A percentile compares a stretch with the other conserved stretches of the same genome.
phyloP scores from a whole-genome alignment of 345 rosid genomes.

The Brassica rapa region DNA sequence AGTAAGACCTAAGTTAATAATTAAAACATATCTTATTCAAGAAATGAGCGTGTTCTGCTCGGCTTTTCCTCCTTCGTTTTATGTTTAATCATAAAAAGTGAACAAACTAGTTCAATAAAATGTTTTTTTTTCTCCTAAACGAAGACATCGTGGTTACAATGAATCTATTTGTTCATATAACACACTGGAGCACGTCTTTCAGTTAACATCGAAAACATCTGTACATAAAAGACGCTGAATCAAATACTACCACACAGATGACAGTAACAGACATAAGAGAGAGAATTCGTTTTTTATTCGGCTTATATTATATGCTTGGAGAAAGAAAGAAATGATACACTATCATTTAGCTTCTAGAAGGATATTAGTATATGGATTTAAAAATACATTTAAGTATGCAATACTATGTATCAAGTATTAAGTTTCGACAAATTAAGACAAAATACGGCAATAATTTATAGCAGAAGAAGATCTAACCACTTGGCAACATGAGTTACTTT shows the following conservation, averaged over 20 bases:
- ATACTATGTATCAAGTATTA: not conserved
- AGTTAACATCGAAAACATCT: slow-evolving; percentile 11
- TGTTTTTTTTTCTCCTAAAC: not conserved
- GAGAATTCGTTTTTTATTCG: not conserved
- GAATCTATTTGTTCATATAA: not conserved
- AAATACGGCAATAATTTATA: not conserved
- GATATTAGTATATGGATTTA: not conserved
- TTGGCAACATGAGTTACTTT: slow-evolving; percentile 12
- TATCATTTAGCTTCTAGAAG: slow-evolving; percentile 35
- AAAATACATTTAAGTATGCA: not conserved
- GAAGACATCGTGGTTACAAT: slow-evolving; percentile 26
- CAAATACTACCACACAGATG: not conserved
- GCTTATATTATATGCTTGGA: not conserved
- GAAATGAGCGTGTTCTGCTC: not conserved
- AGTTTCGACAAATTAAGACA: slow-evolving; percentile 19
- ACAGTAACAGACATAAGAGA: not conserved
- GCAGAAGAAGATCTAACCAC: slow-evolving; percentile 18
- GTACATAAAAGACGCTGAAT: not conserved
- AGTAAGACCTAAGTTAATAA: not conserved
- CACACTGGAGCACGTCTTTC: slow-evolving; percentile 33
- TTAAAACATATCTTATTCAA: not conserved
- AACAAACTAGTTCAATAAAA: not conserved
- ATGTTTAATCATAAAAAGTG: not conserved
- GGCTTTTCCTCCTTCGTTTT: not conserved
- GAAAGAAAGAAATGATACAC: not conserved